Evolutionary conservation across 352 stramenopile species (phyloP), one percentile per base, ranked within the genome.

Genomic region (Globisporangium orthogonon): DNA sequence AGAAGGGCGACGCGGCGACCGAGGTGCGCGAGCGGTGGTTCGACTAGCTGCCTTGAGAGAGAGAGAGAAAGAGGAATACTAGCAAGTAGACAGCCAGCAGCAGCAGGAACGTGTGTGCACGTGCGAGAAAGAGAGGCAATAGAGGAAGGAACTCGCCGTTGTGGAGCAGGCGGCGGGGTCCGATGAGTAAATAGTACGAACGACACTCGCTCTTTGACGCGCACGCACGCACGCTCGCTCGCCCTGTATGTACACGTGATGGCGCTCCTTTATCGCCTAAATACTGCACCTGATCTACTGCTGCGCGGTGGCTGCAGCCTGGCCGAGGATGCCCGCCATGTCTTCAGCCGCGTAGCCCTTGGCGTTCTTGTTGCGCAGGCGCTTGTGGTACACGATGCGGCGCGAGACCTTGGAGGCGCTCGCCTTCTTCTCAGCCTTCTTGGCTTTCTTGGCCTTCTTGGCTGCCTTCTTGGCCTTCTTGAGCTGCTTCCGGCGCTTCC

Each of bases 361-460:
- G 56, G 85, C 86, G 64, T 95, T 87, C 73, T 96, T 96, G 79
- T 92, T 92, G 57, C 69, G 73, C 50, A 91, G 71, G 13, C 83
- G 82, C 66, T 89, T 91, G 64, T 77, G 71, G 70, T 92, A 91
- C 45, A 91, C 72, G 37, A 95, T 86, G 23, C 81, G 71, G 13
- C 80, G 72, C 33, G 73, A 87, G 43, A 91, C 59, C 9, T 66
- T 84, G 18, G 9, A 65, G 7, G 37, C 76, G 52, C 73, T 74
- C 41, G 48, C 63, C 62, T 80, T 77, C 55, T 78, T 85, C 62
- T 74, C 78, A 18, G 51, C 43, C 59, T 89, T 93, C 52, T 23
- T 18, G 3, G 33, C 51, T 62, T 87, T 86, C 61, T 83, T 88
- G 15, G 61, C 81, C 82, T 37, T 37, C 33, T 37, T 37, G 33